phyloP scores from a whole-genome alignment of 129 eudicot species.

The Daucus carota region DNA sequence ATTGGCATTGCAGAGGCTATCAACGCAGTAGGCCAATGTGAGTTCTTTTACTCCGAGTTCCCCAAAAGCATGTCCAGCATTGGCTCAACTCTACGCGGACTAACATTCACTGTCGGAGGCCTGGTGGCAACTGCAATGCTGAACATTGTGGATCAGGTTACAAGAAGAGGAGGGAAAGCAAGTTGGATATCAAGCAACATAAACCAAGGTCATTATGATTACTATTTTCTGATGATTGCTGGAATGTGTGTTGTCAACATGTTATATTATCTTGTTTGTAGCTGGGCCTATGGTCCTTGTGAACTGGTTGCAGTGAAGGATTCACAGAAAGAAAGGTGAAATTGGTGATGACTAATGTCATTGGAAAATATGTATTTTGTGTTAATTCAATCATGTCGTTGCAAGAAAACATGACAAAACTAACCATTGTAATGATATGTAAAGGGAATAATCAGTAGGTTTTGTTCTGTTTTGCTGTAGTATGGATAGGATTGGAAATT shows the following conservation, averaged over 20 bases:
- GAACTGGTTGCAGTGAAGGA: background rate
- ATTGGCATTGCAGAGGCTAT: background rate
- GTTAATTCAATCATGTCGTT: no score
- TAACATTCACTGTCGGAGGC: constrained; percentile 25
- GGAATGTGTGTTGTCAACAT: constrained; percentile 6
- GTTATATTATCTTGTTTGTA: constrained; percentile 1
- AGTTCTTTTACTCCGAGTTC: constrained; percentile 33
- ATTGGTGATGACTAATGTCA: background rate
- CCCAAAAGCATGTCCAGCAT: constrained; percentile 57
- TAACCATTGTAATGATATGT: no score
- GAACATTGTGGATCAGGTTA: constrained; percentile 26
- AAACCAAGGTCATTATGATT: constrained; percentile 48
- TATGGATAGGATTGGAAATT: no score
- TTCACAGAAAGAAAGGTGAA: background rate
- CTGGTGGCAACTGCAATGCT: constrained; percentile 35
- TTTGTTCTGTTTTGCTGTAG: no score
- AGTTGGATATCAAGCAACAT: constrained; percentile 50
- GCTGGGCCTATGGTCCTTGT: constrained; percentile 14
- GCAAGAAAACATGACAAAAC: no score
- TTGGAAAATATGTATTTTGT: background rate
- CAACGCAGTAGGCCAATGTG: constrained; percentile 12
- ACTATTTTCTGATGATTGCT: constrained; percentile 36
- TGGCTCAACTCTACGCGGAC: constrained; percentile 21
- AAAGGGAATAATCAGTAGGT: no score
- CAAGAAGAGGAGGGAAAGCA: constrained; percentile 24